Conservation (phyloP, 2,329 filamentous ascomycete genomes). For the Verticillium longisporum region DNA sequence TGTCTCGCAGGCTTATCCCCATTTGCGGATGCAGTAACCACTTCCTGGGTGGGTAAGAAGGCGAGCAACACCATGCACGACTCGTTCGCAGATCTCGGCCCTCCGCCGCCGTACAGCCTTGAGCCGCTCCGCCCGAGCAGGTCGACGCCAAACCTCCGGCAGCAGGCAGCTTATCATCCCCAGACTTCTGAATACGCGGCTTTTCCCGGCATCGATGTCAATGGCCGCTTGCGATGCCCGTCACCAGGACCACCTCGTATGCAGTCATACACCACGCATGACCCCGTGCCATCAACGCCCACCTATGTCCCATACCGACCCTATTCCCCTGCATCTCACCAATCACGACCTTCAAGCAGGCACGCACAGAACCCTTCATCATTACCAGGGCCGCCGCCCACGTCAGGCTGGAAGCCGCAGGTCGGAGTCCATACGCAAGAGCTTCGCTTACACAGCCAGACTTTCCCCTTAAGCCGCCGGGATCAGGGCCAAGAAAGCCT, state of each 20-base stretch:
- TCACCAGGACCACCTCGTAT: not conserved
- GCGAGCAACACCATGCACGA: not conserved
- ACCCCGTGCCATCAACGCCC: not conserved
- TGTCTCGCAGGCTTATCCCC: no score
- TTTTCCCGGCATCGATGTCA: conserved; percentile 4
- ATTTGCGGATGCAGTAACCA: not conserved
- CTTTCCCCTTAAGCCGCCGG: not conserved
- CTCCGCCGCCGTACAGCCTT: conserved; percentile 1
- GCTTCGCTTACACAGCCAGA: not conserved
- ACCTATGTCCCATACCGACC: not conserved
- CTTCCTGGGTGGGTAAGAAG: not conserved
- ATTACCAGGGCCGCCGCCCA: not conserved
- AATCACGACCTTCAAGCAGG: not conserved
- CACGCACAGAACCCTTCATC: not conserved
- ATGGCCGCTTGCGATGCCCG: conserved; percentile 3
- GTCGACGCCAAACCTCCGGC: conserved; percentile 8
- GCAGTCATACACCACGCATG: not conserved
- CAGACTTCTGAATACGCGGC: not conserved
- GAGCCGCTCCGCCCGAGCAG: conserved; percentile 1
- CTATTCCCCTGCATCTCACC: not conserved
- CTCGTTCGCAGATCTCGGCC: not conserved
- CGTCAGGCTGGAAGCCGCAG: not conserved
- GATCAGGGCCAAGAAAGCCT: not conserved
- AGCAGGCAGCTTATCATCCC: not conserved
- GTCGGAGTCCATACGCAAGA: not conserved